phyloP scores from a whole-genome alignment of 2,329 filamentous ascomycete species.

The Fusarium aywerte region DNA sequence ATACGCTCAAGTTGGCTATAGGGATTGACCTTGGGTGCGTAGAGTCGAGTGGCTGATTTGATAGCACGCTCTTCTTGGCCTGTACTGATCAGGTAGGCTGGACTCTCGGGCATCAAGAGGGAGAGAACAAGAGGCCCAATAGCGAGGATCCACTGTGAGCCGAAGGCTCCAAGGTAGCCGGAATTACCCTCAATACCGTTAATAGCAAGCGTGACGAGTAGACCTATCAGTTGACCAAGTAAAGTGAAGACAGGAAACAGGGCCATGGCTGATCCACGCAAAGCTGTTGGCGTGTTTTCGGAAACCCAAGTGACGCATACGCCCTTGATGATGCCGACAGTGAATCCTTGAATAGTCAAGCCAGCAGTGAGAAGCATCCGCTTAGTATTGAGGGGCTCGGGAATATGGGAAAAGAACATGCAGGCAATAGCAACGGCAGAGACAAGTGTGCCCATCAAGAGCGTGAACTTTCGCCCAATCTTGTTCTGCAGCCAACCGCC shows the following conservation, averaged over 20 bases:
- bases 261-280: constrained; percentile 46
- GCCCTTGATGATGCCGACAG: constrained; percentile 44
- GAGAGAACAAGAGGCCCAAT: constrained; percentile 40
- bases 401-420: constrained; percentile 47
- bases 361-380: constrained; percentile 45
- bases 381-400: constrained; percentile 12
- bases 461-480: constrained; percentile 42
- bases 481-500: constrained; percentile 47
- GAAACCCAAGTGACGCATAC: constrained; percentile 54
- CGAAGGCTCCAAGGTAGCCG: constrained; percentile 44
- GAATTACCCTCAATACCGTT: constrained; percentile 31
- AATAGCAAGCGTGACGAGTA: constrained; percentile 39
- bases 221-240: constrained; percentile 44
- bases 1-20: constrained; percentile 33
- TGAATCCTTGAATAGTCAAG: constrained; percentile 43
- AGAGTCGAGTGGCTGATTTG: constrained; percentile 32
- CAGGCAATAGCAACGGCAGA: constrained; percentile 40
- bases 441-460: constrained; percentile 42
- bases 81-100: constrained; percentile 38
- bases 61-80: constrained; percentile 32
- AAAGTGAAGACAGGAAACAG: constrained; percentile 46
- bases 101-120: constrained; percentile 45
- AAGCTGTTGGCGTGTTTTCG: constrained; percentile 44
- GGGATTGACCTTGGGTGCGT: constrained; percentile 33
- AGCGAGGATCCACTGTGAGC: constrained; percentile 41